Base-by-base conservation (phyloP, 352 stramenopile genomes). In the Pythium pyrilobum region DNA sequence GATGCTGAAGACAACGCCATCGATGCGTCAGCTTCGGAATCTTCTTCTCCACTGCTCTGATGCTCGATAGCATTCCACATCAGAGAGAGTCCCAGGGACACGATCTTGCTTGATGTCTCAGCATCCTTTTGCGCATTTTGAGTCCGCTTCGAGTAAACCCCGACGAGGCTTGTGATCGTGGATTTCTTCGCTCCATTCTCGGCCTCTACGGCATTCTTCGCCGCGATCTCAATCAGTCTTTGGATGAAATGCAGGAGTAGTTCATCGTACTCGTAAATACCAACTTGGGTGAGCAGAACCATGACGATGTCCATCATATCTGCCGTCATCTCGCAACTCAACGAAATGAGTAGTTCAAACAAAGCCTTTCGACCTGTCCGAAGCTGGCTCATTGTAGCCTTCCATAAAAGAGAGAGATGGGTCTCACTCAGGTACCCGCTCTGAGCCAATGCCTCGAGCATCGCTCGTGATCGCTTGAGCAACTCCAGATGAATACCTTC, bases 401-500 rank as follows among this genome's bases (percentile, higher is more conserved):
- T 81, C 85, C 85, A 95, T 39, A 95, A 59, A 49, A 92, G 38
- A 25, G 84, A 61, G 32, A 95, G 55, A 48, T 93, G 81, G 11
- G 66, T 66, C 41, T 91, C 75, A 23, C 62, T 85, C 40, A 93
- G 67, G 10, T 81, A 58, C 0, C 72, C 71, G 16, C 81, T 69
- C 13, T 72, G 60, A 4, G 80, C 69, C 10, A 90, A 65, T 32
- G 88, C 88, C 45, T 80, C 67, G 45, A 92, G 80, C 37, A 95
- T 69, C 24, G 57, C 77, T 58, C 72, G 79, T 0, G 78, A 87
- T 21, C 83, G 76, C 52, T 92, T 93, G 9, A 92, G 58, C 10
- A 95, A 72, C 55, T 95, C 85, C 43, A 95, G 42, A 57, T 95
- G 85, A 6, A 79, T 79, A 8, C 82, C 79, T 56, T 87, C 81